Percentiles rank a stretch among this genome's conserved stretches.
Evolutionary conservation across 208 protist genomes (phyloP).

Genomic region (Leishmania major): DNA sequence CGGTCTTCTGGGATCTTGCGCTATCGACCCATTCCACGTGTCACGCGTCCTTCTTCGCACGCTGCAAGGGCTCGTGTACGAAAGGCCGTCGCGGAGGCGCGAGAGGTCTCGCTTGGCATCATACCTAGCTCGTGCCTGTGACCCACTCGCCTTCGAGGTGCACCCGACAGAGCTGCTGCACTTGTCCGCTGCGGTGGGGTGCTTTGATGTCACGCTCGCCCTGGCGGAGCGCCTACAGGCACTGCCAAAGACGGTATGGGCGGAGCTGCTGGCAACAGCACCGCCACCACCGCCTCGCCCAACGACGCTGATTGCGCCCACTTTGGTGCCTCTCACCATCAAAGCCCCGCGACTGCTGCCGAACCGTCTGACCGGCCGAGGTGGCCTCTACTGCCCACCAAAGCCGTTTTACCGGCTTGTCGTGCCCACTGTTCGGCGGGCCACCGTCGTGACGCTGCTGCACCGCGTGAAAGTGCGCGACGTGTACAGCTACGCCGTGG

Average conservation of each 20-base stretch:
- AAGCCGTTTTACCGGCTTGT: conserved; percentile 54
- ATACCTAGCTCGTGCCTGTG: conserved; percentile 40
- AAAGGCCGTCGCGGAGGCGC: not conserved
- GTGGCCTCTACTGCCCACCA: conserved; percentile 44
- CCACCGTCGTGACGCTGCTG: conserved; percentile 23
- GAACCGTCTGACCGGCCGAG: conserved; percentile 34
- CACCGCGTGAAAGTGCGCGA: conserved; percentile 68
- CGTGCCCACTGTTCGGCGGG: conserved; percentile 34
- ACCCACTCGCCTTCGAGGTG: conserved; percentile 36
- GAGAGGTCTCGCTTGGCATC: conserved; percentile 26
- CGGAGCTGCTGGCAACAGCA: conserved; percentile 41
- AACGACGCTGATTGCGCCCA: conserved; percentile 47
- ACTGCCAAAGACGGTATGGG: conserved; percentile 39
- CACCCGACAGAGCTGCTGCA: conserved; percentile 73
- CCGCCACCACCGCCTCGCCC: conserved; percentile 48
- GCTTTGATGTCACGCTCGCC: conserved; percentile 45
- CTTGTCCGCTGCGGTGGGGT: conserved; percentile 49
- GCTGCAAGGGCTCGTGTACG: conserved; percentile 35
- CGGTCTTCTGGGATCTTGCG: conserved; percentile 43
- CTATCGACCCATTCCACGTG: conserved; percentile 40
- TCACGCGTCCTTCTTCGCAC: conserved; percentile 36
- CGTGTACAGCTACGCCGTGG: conserved; percentile 78
- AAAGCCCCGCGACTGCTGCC: conserved; percentile 31
- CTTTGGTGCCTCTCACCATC: conserved; percentile 36
- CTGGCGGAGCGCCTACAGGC: conserved; percentile 42